Evolutionary conservation across 805 yeast genomes (phyloP).

Genomic region (Sugiyamaella americana): DNA sequence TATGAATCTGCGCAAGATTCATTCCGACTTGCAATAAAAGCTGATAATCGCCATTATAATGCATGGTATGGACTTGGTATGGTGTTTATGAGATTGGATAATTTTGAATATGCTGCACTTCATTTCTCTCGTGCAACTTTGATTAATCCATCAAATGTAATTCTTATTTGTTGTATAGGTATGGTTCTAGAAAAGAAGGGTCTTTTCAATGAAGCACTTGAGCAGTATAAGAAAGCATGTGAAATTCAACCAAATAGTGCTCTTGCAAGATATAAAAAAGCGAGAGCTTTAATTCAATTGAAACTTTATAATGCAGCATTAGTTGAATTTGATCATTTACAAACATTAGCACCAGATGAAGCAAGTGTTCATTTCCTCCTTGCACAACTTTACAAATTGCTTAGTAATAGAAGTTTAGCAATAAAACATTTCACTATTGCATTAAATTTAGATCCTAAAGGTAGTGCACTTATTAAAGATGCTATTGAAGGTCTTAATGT

Average conservation of each 20-base stretch:
- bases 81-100: conserved; percentile 84
- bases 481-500: neutral
- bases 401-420: conserved; percentile 70
- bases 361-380: conserved; percentile 86
- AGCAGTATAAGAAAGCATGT: conserved; percentile 77
- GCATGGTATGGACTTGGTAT: conserved; percentile 95
- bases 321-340: conserved; percentile 64
- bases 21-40: conserved; percentile 69
- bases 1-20: conserved; percentile 82
- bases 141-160: conserved; percentile 85
- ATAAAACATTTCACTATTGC: conserved; percentile 84
- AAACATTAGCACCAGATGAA: conserved; percentile 83
- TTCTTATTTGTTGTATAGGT: conserved; percentile 87
- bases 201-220: conserved; percentile 62
- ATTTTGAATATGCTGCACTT: conserved; percentile 72
- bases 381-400: conserved; percentile 78
- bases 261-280: conserved; percentile 81
- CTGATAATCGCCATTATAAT: conserved; percentile 81
- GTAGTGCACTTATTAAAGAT: conserved; percentile 75
- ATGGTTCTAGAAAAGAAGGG: conserved; percentile 80
- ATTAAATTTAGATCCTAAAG: conserved; percentile 86
- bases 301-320: conserved; percentile 68
- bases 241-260: conserved; percentile 81
- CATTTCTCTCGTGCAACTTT: conserved; percentile 83
- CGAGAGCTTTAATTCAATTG: conserved; percentile 68